Conservation (phyloP, 2,329 filamentous ascomycete genomes). For the Trematosphaeria pertusa region DNA sequence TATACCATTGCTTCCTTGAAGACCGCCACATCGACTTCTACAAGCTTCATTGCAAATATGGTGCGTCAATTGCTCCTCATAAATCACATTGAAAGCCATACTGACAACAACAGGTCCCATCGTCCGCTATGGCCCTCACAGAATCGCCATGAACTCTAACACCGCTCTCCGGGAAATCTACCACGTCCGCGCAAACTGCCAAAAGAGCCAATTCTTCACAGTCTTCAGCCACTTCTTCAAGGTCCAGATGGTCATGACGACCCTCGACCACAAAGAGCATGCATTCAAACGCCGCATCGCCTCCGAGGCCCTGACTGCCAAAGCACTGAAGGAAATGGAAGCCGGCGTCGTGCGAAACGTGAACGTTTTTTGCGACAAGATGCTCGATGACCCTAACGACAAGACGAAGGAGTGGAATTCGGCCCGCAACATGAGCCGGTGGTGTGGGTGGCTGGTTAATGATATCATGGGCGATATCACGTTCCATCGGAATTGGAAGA, state of each 20-base stretch:
- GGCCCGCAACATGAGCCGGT: constrained; percentile 45
- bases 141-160: constrained; percentile 74
- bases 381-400: constrained; percentile 8
- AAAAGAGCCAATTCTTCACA: constrained; percentile 3
- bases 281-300: constrained; percentile 37
- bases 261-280: constrained; percentile 45
- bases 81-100: neutral
- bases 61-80: constrained; percentile 35
- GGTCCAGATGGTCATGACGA: constrained; percentile 38
- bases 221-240: constrained; percentile 9
- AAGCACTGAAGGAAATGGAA: neutral
- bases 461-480: constrained; percentile 53
- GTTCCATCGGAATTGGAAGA: constrained; percentile 18
- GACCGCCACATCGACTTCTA: constrained; percentile 75
- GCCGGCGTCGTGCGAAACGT: neutral
- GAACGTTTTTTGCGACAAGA: neutral
- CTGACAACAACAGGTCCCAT: constrained; percentile 29
- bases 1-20: constrained; percentile 74
- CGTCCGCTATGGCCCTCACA: constrained; percentile 78
- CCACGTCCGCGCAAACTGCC: neutral
- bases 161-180: constrained; percentile 36
- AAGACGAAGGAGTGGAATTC: constrained; percentile 25
- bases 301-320: neutral
- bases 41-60: constrained; percentile 72
- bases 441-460: constrained; percentile 47